Conservation (phyloP, 139 green algal species). For the Chlamydomonas sp. region DNA sequence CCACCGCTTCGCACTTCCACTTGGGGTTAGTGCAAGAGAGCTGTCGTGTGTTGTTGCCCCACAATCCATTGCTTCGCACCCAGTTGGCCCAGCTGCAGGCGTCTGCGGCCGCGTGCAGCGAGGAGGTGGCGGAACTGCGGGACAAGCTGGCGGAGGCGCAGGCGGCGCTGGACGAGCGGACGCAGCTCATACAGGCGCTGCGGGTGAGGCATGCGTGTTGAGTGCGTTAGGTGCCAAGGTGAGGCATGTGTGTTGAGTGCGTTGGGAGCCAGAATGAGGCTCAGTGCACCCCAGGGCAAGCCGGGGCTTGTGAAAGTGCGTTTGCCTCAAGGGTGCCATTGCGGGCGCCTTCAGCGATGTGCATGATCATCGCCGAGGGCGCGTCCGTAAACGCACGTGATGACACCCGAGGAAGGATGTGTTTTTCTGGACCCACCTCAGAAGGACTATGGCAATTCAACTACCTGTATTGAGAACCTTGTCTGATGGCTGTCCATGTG, state of each 20-base stretch:
- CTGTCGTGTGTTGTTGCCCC: neutral
- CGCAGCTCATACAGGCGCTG: neutral
- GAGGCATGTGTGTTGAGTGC: too few relatives aligned
- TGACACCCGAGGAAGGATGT: constrained; percentile 8
- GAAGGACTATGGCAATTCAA: too few relatives aligned
- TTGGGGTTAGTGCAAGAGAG: neutral
- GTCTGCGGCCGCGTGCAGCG: too few relatives aligned
- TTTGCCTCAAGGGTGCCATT: too few relatives aligned
- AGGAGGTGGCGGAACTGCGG: constrained; percentile 30
- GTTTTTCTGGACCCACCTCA: neutral
- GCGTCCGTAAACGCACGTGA: neutral
- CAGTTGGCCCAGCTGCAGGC: constrained; percentile 1
- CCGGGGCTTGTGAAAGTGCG: too few relatives aligned
- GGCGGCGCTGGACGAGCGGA: constrained; percentile 17
- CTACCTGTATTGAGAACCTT: too few relatives aligned
- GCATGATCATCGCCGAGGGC: too few relatives aligned
- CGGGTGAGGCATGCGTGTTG: neutral
- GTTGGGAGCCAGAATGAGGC: too few relatives aligned
- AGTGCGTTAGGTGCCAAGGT: too few relatives aligned
- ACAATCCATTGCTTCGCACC: neutral
- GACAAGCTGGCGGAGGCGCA: constrained; percentile 36
- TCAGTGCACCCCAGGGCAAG: too few relatives aligned
- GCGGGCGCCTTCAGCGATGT: too few relatives aligned
- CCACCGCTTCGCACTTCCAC: too few relatives aligned
- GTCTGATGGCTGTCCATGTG: neutral